phyloP scores from a whole-genome alignment of 768 basidiomycete genomes.

The Amanita subjunquillea region DNA sequence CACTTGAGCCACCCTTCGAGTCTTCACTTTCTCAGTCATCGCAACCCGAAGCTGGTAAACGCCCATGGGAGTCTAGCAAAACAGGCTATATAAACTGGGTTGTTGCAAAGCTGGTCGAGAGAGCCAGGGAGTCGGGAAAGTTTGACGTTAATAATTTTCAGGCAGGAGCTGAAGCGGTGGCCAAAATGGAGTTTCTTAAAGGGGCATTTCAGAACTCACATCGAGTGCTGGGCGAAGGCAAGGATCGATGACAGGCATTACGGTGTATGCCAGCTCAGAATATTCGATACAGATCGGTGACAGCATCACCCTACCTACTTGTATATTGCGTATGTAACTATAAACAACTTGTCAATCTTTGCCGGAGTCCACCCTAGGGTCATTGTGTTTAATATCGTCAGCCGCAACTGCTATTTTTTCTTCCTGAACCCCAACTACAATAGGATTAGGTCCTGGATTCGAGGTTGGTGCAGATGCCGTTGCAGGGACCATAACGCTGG shows the following conservation, averaged over 20 bases:
- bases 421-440: neutral
- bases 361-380: neutral
- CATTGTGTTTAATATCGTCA: neutral
- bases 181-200: slow-evolving; percentile 1
- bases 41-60: slow-evolving; percentile 59
- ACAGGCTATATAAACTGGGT: slow-evolving; percentile 78
- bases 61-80: slow-evolving; percentile 68
- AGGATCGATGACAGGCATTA: neutral
- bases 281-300: neutral
- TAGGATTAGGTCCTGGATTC: neutral
- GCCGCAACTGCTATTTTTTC: neutral
- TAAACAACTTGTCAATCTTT: slow-evolving; percentile 1
- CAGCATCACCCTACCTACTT: neutral
- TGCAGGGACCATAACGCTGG: neutral
- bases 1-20: slow-evolving; percentile 26
- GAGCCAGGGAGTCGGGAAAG: slow-evolving; percentile 13
- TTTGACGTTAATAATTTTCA: slow-evolving; percentile 7
- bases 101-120: slow-evolving; percentile 37
- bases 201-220: neutral
- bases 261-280: neutral
- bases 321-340: slow-evolving; percentile 1
- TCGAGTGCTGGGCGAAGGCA: neutral
- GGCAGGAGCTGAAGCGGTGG: slow-evolving; percentile 1
- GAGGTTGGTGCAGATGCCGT: neutral
- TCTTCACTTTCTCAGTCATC: slow-evolving; percentile 26